Conservation (phyloP, 1,284 basidiomycete genomes). For the Thecaphora thlaspeos region DNA sequence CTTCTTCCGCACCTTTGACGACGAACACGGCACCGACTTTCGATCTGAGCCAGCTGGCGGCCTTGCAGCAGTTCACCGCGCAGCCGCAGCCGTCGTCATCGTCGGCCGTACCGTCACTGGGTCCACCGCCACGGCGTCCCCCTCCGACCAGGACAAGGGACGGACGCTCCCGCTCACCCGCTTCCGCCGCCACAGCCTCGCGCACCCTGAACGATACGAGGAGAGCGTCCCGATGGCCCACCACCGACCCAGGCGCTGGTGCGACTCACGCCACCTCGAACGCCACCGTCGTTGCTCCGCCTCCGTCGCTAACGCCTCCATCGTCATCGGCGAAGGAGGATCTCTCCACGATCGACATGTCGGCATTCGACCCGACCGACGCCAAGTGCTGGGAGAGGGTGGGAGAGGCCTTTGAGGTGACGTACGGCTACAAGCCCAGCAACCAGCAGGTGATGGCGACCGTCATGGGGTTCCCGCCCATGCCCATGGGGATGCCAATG, state of each 20-base stretch:
- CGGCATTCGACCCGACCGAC: conserved; percentile 12
- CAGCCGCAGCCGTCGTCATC: not conserved
- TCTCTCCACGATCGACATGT: not conserved
- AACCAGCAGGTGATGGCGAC: conserved; percentile 9
- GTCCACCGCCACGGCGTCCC: not conserved
- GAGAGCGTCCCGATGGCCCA: not conserved
- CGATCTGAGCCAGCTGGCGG: conserved; percentile 6
- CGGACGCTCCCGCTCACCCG: not conserved
- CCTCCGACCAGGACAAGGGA: not conserved
- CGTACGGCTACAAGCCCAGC: conserved; percentile 8
- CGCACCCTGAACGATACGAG: conserved; percentile 1
- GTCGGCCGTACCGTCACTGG: not conserved
- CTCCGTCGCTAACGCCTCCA: not conserved
- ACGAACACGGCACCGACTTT: not conserved
- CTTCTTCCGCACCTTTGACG: not conserved
- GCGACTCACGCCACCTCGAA: too few species aligned
- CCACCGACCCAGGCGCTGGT: too few species aligned
- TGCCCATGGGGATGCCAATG: not conserved
- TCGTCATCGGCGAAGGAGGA: not conserved
- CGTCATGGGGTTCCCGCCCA: not conserved
- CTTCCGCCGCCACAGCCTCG: not conserved
- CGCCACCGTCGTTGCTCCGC: not conserved
- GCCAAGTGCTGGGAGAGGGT: conserved; percentile 2
- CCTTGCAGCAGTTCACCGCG: conserved; percentile 5
- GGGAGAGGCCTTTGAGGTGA: conserved; percentile 5